Evolutionary conservation across 306 rosid genomes (phyloP).

Genomic region (Quillaja saponaria): DNA sequence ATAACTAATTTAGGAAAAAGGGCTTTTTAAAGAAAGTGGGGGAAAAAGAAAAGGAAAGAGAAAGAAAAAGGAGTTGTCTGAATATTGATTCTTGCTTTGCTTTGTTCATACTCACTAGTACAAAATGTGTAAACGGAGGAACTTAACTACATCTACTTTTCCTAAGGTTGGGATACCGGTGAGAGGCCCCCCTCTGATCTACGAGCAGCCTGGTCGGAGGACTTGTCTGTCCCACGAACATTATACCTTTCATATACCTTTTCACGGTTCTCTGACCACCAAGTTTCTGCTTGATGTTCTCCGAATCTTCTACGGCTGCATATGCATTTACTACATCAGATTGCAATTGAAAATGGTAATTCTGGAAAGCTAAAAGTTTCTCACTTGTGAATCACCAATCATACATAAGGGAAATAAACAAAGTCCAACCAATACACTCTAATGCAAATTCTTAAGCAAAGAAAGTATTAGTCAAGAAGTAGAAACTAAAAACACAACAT

Average conservation of each 20-base stretch:
- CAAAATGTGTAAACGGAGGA: slow-evolving; percentile 52
- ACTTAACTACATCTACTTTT: slow-evolving; percentile 31
- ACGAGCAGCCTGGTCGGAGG: slow-evolving; percentile 54
- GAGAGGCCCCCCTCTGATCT: slow-evolving; percentile 55
- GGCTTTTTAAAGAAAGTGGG: no score
- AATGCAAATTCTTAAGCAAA: background rate
- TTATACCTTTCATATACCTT: slow-evolving; percentile 84
- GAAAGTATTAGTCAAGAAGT: background rate
- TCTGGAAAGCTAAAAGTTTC: background rate
- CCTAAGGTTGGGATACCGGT: slow-evolving; percentile 58
- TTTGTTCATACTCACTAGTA: slow-evolving; percentile 33
- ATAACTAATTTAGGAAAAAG: slow-evolving; percentile 33
- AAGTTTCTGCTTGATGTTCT: slow-evolving; percentile 95
- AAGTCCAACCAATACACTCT: background rate
- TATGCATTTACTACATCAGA: slow-evolving; percentile 26
- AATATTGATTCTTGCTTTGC: slow-evolving; percentile 35
- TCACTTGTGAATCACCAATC: background rate
- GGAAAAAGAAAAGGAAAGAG: slow-evolving; percentile 1
- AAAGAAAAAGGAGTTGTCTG: slow-evolving; percentile 35
- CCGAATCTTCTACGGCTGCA: slow-evolving; percentile 97
- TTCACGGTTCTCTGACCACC: slow-evolving; percentile 97
- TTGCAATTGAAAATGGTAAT: background rate
- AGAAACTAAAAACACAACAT: slow-evolving; percentile 3
- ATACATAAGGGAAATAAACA: background rate
- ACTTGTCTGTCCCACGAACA: slow-evolving; percentile 66